A percentile compares a stretch with the other conserved stretches of the same genome.
These are phyloP conservation scores for Arthrobotrys pseudoclavata DNA, from an alignment of 2,329 filamentous ascomycete genomes.

Conservation along the genomic window DNA sequence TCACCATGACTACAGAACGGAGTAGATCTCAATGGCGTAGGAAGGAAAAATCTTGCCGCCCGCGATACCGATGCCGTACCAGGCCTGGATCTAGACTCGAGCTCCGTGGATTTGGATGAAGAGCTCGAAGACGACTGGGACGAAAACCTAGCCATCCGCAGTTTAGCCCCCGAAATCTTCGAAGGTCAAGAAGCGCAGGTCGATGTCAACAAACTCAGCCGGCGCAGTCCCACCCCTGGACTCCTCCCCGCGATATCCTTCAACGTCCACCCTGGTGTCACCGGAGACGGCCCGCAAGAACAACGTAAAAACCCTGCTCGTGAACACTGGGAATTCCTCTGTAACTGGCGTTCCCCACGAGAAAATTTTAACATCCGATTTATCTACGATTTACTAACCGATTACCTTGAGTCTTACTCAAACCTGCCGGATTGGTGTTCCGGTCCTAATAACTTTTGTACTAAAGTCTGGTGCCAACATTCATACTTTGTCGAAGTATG, in stretches of 20 bases:
- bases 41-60: neutral
- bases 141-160: constrained; percentile 30
- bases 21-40: neutral
- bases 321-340: constrained; percentile 45
- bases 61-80: neutral
- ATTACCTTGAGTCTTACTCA: neutral
- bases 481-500: constrained; percentile 33
- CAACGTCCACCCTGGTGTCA: constrained; percentile 33
- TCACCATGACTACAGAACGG: neutral
- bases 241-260: constrained; percentile 16
- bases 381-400: neutral
- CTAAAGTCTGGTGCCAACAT: constrained; percentile 20
- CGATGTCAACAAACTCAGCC: neutral
- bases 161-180: constrained; percentile 3
- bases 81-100: neutral
- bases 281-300: neutral
- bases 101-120: neutral
- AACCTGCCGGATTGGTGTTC: constrained; percentile 19
- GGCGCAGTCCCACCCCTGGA: neutral
- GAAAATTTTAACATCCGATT: neutral
- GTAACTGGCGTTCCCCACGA: constrained; percentile 43
- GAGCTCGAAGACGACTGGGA: constrained; percentile 17
- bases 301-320: constrained; percentile 41
- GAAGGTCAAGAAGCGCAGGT: neutral
- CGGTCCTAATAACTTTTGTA: constrained; percentile 49